A percentile compares a stretch with the other conserved stretches of the same genome.
Conservation (phyloP, 2,329 filamentous ascomycete genomes). For the Chaetomiaceae sp. region DNA sequence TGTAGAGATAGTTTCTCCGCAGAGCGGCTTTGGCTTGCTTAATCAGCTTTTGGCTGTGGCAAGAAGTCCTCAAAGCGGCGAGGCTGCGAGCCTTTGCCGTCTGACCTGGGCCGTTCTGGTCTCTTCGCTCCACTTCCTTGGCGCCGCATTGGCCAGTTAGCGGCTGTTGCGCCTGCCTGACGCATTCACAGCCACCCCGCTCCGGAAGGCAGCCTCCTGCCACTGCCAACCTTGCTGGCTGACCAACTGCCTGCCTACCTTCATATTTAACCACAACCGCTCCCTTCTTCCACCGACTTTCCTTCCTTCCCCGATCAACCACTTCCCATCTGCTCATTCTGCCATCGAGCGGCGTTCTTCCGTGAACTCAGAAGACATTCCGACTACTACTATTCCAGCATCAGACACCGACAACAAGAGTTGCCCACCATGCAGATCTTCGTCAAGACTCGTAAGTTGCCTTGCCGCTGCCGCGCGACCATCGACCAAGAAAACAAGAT, state of each 20-base stretch:
- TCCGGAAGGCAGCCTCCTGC: constrained; percentile 26
- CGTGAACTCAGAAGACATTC: neutral
- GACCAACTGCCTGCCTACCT: constrained; percentile 19
- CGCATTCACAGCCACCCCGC: constrained; percentile 25
- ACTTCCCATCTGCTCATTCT: constrained; percentile 13
- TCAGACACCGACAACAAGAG: constrained; percentile 30
- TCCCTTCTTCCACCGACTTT: constrained; percentile 24
- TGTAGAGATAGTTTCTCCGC: neutral
- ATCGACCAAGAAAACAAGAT: constrained; percentile 35
- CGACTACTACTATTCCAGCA: constrained; percentile 8
- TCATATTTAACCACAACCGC: constrained; percentile 22
- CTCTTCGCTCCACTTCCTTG: constrained; percentile 23
- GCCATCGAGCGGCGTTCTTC: constrained; percentile 8
- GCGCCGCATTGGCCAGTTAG: constrained; percentile 8
- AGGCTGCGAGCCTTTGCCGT: constrained; percentile 12
- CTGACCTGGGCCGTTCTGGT: constrained; percentile 22
- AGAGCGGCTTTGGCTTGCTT: constrained; percentile 1
- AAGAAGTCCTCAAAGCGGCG: constrained; percentile 6
- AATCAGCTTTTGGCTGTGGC: constrained; percentile 14
- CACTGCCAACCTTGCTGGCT: constrained; percentile 12
- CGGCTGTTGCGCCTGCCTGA: constrained; percentile 20
- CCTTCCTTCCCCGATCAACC: constrained; percentile 18
- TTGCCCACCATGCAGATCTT: constrained; percentile 79
- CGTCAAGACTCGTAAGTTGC: constrained; percentile 81
- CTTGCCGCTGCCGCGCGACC: constrained; percentile 20